Base-by-base conservation (phyloP, 805 yeast genomes). In the Candida sonorensis region DNA sequence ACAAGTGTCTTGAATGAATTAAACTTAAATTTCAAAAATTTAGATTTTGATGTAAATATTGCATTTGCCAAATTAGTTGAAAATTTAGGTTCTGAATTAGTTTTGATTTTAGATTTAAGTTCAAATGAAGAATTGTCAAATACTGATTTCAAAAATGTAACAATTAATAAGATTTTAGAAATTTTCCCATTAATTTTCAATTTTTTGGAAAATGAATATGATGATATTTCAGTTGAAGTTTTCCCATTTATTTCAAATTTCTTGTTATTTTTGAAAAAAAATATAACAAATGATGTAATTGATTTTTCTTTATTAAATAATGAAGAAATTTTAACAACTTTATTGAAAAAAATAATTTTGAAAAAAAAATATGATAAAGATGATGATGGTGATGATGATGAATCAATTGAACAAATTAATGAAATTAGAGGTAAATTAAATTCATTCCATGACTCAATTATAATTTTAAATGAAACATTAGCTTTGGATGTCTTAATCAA, bases 141-240 rank as follows among this genome's bases (percentile, higher is more conserved):
- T 14, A 61, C 67, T 36, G 59, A 55, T 15, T 59, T 61, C 41
- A 56, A 49, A 36, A 47, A 44, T 26, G 53, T 60, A 25, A 56
- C 62, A 27, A 57, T 53, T 31, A 63, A 61, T 27, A 70, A 75
- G 44, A 62, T 84, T 13, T 54, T 77, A 18, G 72, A 73, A 35
- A 62, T 83, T 13, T 73, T 85, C 65, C 96, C 97, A 15, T 64
- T 77, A 19, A 64, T 82, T 7, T 67, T 90, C 37, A 68, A 67
- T 37, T 84, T 81, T 42, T 67, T 92, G 51, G 69, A 75, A 19
- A 81, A 86, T 53, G 94, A 81, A 41, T 87, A 80, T 50, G 97
- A 92, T 55, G 97, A 92, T 44, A 80, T 90, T 10, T 75, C 94
- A 1, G 66, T 71, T 23, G 94, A 85, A 54, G 81, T 86, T 6